Evolutionary conservation across 768 basidiomycete genomes (phyloP).

Genomic region (Leccinum truebloodii): DNA sequence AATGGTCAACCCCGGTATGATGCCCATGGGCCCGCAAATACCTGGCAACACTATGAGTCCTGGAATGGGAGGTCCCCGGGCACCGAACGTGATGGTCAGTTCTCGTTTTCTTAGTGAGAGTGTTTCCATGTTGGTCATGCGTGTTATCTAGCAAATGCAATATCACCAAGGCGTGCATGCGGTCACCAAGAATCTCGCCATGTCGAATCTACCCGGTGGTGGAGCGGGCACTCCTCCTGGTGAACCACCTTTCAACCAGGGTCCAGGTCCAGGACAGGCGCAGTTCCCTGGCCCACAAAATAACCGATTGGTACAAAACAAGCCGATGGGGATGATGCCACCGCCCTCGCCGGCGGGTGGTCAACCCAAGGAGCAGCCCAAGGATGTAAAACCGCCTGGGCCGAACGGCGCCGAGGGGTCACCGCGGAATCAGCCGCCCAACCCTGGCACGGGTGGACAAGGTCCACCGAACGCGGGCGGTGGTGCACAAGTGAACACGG

Average conservation of each 20-base stretch:
- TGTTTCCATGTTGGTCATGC: conserved; percentile 18
- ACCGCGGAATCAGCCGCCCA: conserved; percentile 42
- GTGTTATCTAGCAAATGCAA: conserved; percentile 23
- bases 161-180: conserved; percentile 42
- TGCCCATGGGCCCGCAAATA: conserved; percentile 37
- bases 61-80: conserved; percentile 35
- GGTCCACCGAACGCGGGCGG: conserved; percentile 22
- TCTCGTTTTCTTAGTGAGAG: neutral
- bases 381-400: conserved; percentile 35
- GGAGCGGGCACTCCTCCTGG: conserved; percentile 47
- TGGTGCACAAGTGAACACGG: conserved; percentile 31
- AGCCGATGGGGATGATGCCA: conserved; percentile 47
- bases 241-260: conserved; percentile 43
- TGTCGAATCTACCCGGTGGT: conserved; percentile 31
- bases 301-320: conserved; percentile 32
- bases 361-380: conserved; percentile 34
- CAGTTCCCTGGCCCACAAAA: conserved; percentile 37
- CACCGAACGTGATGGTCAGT: conserved; percentile 34
- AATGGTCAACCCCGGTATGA: conserved; percentile 36
- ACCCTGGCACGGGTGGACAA: conserved; percentile 27
- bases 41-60: conserved; percentile 36
- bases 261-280: conserved; percentile 28
- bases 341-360: conserved; percentile 51
- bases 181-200: conserved; percentile 36
- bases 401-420: conserved; percentile 39